These are phyloP conservation scores for Monosporozyma siamensis DNA, from an alignment of 805 yeast species.

Conservation along the genomic window DNA sequence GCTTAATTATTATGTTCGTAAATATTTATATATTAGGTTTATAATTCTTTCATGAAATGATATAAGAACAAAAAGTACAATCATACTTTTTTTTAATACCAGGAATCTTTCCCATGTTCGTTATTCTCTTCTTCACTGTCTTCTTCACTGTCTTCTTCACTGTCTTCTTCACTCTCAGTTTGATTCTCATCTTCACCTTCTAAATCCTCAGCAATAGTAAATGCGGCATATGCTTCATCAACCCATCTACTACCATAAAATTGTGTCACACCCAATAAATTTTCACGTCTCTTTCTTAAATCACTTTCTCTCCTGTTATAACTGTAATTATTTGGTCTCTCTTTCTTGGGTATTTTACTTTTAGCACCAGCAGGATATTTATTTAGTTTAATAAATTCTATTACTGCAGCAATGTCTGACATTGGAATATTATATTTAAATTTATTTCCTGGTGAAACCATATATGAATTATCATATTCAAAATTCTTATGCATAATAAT, in stretches of 20 bases:
- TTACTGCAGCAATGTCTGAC: background rate
- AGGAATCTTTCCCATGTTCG: too few species aligned
- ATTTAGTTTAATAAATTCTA: background rate
- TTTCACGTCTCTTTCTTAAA: background rate
- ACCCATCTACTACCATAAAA: background rate
- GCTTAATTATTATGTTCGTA: background rate
- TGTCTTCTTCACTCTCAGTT: too few species aligned
- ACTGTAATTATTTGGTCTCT: background rate
- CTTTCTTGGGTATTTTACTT: background rate
- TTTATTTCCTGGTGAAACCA: background rate
- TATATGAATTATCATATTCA: background rate
- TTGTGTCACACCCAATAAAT: background rate
- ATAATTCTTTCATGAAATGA: background rate
- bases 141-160: too few species aligned
- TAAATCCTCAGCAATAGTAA: background rate
- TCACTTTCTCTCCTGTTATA: background rate
- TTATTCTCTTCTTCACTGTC: too few species aligned
- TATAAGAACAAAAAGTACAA: too few species aligned
- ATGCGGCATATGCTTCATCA: background rate
- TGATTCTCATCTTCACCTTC: too few species aligned
- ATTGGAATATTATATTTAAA: constrained; percentile 1
- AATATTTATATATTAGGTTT: background rate
- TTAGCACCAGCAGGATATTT: background rate
- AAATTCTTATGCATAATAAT: constrained; percentile 3
- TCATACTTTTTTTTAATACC: too few species aligned